Conservation (phyloP, 495 filamentous ascomycete species). For the Tuber indicum region DNA sequence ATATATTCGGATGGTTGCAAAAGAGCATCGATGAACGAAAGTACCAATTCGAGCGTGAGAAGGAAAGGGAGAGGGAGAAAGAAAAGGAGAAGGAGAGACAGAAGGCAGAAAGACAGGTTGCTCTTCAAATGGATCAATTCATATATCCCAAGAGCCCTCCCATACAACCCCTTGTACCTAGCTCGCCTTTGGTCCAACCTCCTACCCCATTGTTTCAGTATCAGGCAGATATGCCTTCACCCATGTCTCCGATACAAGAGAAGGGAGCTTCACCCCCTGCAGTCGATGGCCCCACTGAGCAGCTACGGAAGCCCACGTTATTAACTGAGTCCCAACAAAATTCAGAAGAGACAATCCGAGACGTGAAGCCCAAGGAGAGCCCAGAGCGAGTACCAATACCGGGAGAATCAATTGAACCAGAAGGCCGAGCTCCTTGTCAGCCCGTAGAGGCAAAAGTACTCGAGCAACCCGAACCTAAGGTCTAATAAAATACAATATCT, state of each 20-base stretch:
- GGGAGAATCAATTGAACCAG: conserved; percentile 1
- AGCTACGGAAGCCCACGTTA: background rate
- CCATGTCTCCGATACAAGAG: background rate
- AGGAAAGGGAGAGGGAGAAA: conserved; percentile 45
- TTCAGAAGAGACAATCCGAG: background rate
- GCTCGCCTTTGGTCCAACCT: background rate
- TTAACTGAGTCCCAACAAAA: background rate
- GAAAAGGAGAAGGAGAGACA: conserved; percentile 39
- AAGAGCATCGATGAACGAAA: conserved; percentile 74
- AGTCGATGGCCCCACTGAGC: background rate
- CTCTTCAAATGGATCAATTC: background rate
- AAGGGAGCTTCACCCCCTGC: background rate
- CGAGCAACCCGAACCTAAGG: background rate
- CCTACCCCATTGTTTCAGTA: background rate
- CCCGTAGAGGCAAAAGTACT: background rate
- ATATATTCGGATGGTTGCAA: conserved; percentile 76
- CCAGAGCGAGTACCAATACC: background rate
- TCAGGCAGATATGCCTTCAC: background rate
- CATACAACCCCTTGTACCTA: background rate
- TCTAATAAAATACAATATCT: background rate
- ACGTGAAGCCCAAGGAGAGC: background rate
- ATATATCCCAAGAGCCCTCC: background rate
- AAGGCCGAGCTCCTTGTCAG: background rate
- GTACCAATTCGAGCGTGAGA: conserved; percentile 52
- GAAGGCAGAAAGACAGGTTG: background rate